Conservation (phyloP, 2,329 filamentous ascomycete species). For the Elsinoe perseae region DNA sequence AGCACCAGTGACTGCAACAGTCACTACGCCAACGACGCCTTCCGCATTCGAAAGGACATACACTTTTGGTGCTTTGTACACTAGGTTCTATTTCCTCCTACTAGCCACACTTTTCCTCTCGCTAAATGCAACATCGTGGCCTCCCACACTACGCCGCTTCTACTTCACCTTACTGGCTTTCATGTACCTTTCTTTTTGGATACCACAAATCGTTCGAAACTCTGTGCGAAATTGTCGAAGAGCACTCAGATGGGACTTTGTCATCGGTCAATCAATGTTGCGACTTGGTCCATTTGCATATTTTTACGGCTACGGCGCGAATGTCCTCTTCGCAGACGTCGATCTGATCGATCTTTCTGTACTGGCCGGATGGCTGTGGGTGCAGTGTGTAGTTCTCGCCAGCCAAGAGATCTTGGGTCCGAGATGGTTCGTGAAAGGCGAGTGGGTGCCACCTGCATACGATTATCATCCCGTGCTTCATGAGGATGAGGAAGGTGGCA, state of each 20-base stretch:
- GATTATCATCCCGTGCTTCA: slow-evolving; percentile 90
- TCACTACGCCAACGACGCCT: slow-evolving; percentile 27
- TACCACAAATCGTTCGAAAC: slow-evolving; percentile 87
- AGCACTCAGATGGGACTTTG: slow-evolving; percentile 85
- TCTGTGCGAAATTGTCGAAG: slow-evolving; percentile 82
- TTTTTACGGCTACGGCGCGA: slow-evolving; percentile 70
- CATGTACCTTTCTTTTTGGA: slow-evolving; percentile 81
- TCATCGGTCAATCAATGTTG: slow-evolving; percentile 71
- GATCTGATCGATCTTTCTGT: slow-evolving; percentile 58
- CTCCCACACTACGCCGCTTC: slow-evolving; percentile 42
- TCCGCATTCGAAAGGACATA: slow-evolving; percentile 25
- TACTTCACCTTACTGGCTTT: slow-evolving; percentile 60
- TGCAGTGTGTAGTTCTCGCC: slow-evolving; percentile 70
- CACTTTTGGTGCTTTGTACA: slow-evolving; percentile 50
- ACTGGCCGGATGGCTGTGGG: slow-evolving; percentile 73
- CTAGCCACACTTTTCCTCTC: slow-evolving; percentile 52
- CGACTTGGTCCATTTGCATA: slow-evolving; percentile 76
- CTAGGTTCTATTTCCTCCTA: slow-evolving; percentile 54
- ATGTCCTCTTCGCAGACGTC: slow-evolving; percentile 69
- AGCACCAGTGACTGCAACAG: slow-evolving; percentile 23
- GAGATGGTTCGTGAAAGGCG: slow-evolving; percentile 66
- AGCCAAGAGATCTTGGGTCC: slow-evolving; percentile 81
- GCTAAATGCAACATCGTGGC: slow-evolving; percentile 52
- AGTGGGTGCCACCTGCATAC: slow-evolving; percentile 65
- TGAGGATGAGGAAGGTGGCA: slow-evolving; percentile 71